Base-by-base conservation (phyloP, 2,329 filamentous ascomycete genomes). In the Mycosphaerella sp. region DNA sequence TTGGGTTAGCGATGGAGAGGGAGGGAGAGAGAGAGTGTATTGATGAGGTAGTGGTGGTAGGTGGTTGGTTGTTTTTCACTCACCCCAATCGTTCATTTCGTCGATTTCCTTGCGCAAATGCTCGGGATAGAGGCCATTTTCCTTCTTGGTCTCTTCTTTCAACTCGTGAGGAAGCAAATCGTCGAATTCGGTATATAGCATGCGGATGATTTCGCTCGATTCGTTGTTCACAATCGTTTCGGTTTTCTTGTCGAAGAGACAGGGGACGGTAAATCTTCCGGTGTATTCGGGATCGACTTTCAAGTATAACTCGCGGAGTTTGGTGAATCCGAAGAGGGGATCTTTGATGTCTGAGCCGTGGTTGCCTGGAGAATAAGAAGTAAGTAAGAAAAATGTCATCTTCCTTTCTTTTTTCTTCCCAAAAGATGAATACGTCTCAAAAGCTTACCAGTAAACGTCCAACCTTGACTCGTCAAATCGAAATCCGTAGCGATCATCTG, bases 141-240 rank as follows among this genome's bases (percentile, higher is more conserved):
- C 69, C 0, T 73, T 70, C 43, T 70, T 72, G 50, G 71, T 77
- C 1, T 39, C 63, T 57, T 85, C 81, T 50, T 78, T 78, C 66
- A 80, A 79, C 64, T 83, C 53, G 42, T 59, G 56, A 0, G 69
- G 68, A 17, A 76, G 50, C 17, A 75, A 46, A n/a, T 67, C 64
- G 44, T 97, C 83, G 66, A 97, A 97, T 69, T 82, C 87, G 32
- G 76, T 77, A 65, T 86, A 87, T 51, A 95, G 75, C 86, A 95
- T 95, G 64, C 89, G 83, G 68, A 95, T 82, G 65, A 95, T 94
- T 73, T 95, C 89, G 58, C 84, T 83, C 69, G 85, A 88, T 77
- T 95, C 89, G 59, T 95, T 95, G 78, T 79, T 91, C 55, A 95
- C 89, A 63, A 95, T 93, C 18, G 75, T 80, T 49, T 67, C 61